Evolutionary conservation across 805 yeast species (phyloP), one percentile per base, ranked within the genome.

Genomic region (baker's yeast (Saccharomyces cerevisiae)): DNA sequence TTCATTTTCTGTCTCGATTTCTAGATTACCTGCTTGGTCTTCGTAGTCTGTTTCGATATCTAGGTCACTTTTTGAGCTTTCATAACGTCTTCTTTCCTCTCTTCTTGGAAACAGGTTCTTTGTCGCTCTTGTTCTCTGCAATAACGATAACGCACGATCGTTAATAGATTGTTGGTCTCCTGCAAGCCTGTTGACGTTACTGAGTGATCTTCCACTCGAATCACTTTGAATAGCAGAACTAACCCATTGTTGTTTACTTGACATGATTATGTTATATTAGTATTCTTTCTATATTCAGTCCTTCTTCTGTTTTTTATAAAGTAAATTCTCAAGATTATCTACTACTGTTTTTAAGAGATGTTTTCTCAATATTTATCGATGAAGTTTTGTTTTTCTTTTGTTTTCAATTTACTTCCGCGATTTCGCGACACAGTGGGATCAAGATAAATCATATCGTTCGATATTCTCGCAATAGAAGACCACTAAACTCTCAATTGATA

Each of bases 41-140:
- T 43, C 30, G 10, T 50, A 13, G 43, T 30, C 41, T 14, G 26
- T 49, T 22, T 52, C 46, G 17, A 14, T 9, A 8, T 14, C 47
- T 21, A 17, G 14, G 6, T 9, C 28, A 47, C 32, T 41, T 21
- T 17, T 47, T 51, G 52, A 51, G n/a, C 54, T 49, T 41, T 57
- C 65, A 53, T 58, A 59, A 36, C 62, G 43, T 32, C 57, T 49
- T 41, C 57, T 57, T 32, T 58, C 60, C 27, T 55, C 54, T 46
- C 50, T 50, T 47, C 56, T 43, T 28, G 59, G 57, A 17, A 66
- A 51, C 41, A 64, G 30, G 21, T 56, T 57, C 48, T 70, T 59
- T 14, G 69, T 62, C 50, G 63, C 65, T 49, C 71, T 59, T 17
- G 66, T 69, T 47, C 70, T 60, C 49, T 67, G 67, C 29, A 69